Percentiles rank a stretch among this genome's conserved stretches.
Conservation (phyloP, 2,329 filamentous ascomycete genomes). For the Exutisphaerella laricina region DNA sequence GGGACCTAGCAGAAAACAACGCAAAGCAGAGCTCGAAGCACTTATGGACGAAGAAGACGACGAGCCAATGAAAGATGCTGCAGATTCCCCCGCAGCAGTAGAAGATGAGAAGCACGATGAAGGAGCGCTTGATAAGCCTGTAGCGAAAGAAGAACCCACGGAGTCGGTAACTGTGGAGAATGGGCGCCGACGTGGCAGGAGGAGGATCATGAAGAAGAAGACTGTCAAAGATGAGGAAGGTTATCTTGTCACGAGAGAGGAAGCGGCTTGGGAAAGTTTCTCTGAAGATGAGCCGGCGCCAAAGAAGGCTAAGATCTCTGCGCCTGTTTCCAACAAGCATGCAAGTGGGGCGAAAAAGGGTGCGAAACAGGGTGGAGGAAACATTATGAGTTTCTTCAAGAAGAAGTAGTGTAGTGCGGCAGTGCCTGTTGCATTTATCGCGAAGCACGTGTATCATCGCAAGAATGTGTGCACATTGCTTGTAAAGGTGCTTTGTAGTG, state of each 20-base stretch:
- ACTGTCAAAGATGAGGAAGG: conserved; percentile 82
- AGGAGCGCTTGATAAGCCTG: conserved; percentile 52
- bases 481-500: too few relatives aligned
- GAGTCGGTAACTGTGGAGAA: conserved; percentile 50
- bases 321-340: conserved; percentile 31
- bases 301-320: conserved; percentile 49
- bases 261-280: conserved; percentile 83
- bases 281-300: conserved; percentile 74
- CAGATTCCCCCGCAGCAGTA: conserved; percentile 14
- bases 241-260: conserved; percentile 84
- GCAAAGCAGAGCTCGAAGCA: conserved; percentile 59
- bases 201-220: conserved; percentile 82
- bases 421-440: too few relatives aligned
- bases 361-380: conserved; percentile 53
- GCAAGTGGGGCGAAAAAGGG: conserved; percentile 51
- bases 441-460: too few relatives aligned
- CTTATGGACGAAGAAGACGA: conserved; percentile 66
- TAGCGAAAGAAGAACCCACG: conserved; percentile 27
- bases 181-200: conserved; percentile 67
- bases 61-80: conserved; percentile 24
- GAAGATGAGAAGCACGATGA: conserved; percentile 40
- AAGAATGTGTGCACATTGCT: too few relatives aligned
- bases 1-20: conserved; percentile 51
- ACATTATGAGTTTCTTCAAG: conserved; percentile 85
- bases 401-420: too few relatives aligned